These are phyloP conservation scores for Suhomyces kunorum DNA, from an alignment of 1,139 yeast genomes.

Conservation along the genomic window DNA sequence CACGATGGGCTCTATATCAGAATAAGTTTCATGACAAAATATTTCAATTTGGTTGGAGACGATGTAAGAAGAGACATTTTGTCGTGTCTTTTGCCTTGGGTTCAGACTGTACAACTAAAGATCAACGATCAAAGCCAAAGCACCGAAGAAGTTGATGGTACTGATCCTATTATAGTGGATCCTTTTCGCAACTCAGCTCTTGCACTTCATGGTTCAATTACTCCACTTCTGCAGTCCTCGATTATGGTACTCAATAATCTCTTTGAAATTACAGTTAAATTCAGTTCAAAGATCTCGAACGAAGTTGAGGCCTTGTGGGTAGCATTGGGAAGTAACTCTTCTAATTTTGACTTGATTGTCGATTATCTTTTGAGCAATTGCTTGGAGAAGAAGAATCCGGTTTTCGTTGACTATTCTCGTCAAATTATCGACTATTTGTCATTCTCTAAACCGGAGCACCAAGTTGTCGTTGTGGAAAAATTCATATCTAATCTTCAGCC, in stretches of 20 bases:
- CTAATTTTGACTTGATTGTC: constrained; percentile 70
- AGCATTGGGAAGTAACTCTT: constrained; percentile 71
- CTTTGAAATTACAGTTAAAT: constrained; percentile 80
- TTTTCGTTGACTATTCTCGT: constrained; percentile 75
- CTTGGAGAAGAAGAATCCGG: constrained; percentile 67
- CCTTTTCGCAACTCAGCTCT: not conserved
- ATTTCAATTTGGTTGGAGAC: constrained; percentile 61
- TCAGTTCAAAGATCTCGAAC: constrained; percentile 70
- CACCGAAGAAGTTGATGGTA: constrained; percentile 30
- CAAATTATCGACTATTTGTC: constrained; percentile 79
- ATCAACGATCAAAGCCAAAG: constrained; percentile 24
- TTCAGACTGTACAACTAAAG: constrained; percentile 71
- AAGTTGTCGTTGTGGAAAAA: constrained; percentile 58
- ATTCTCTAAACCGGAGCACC: constrained; percentile 54
- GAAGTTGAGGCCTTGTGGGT: constrained; percentile 96
- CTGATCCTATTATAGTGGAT: not conserved
- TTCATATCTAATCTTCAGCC: constrained; percentile 75
- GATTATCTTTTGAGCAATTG: constrained; percentile 72
- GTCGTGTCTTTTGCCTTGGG: constrained; percentile 86
- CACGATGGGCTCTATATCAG: constrained; percentile 60
- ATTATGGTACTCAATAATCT: constrained; percentile 80
- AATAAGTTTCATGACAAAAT: constrained; percentile 72
- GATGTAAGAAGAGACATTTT: constrained; percentile 70
- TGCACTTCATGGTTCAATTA: not conserved
- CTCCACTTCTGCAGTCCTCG: constrained; percentile 39